Base-by-base conservation (phyloP, 139 green algal species). In the Coelastrella sp. region DNA sequence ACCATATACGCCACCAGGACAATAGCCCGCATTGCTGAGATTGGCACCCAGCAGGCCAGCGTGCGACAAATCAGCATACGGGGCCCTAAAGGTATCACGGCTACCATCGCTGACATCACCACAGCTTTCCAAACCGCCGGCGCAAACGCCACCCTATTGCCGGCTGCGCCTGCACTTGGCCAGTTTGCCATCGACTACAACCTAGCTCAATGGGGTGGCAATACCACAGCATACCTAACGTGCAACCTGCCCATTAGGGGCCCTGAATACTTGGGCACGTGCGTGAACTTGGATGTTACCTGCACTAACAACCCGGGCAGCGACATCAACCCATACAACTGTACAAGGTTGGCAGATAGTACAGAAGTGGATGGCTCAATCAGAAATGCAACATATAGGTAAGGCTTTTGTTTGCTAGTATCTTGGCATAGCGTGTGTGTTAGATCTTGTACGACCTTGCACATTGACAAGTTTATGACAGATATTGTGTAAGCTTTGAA, bases 231-330 rank as follows among this genome's bases (percentile, higher is more conserved):
- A 3, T 97, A 96, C 89, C 87, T 95, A 32, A 90, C 85, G 5
- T 95, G 92, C 83, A 91, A 94, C 74, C 89, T 97, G 58, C 10
- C 65, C 0, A n/a, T 76, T 2, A 91, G 96, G 20, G 89, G 85
- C 0, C 80, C 92, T 3, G 83, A 95, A 58, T 97, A 97, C 84
- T n/a, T 94, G 0, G 95, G 95, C 54, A 81, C 80, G 3, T 97
- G 95, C 89, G 54, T 90, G 6, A 73, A 85, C 60, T 89, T 92
- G 65, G 66, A 83, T 19, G 90, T 92, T 5, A 86, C 83, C 16
- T 95, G 92, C 91, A 22, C 20, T 0, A 82, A 76, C 32, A 73
- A 80, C 7, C 83, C 90, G 6, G 87, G 19, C 71, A 91, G 86
- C 23, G 87, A 94, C 60, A 92, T 65, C 0, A 47, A 73, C 13